Percentiles rank a stretch among this genome's conserved stretches.
Conservation (phyloP, 257 asterid genomes). For the Ligustrum vulgare region DNA sequence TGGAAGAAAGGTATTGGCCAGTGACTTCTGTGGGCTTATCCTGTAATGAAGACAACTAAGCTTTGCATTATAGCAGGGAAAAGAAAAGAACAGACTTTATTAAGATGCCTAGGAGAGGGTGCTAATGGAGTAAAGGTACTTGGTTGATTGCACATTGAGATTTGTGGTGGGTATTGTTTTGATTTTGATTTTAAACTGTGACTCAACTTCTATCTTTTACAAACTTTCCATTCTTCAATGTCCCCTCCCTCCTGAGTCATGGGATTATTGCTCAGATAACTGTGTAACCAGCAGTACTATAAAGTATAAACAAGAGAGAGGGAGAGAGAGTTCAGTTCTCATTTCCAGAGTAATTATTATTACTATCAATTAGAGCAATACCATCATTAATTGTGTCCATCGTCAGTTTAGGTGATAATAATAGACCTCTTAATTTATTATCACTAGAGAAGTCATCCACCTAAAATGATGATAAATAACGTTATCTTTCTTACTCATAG, state of each 20-base stretch:
- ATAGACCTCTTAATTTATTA: too few species aligned
- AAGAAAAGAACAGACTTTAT: slow-evolving; percentile 11
- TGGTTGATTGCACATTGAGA: slow-evolving; percentile 43
- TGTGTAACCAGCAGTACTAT: slow-evolving; percentile 12
- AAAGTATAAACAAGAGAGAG: slow-evolving; percentile 3
- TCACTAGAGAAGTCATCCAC: too few species aligned
- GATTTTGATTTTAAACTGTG: slow-evolving; percentile 17
- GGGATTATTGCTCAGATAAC: slow-evolving; percentile 38
- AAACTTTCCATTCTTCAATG: slow-evolving; percentile 16
- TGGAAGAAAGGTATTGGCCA: slow-evolving; percentile 24
- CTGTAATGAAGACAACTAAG: slow-evolving; percentile 42
- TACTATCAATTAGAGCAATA: too few species aligned
- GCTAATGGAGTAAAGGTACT: slow-evolving; percentile 37
- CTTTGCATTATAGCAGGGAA: slow-evolving; percentile 26
- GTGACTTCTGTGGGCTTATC: slow-evolving; percentile 37
- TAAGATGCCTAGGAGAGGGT: slow-evolving; percentile 34
- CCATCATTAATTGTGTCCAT: too few species aligned
- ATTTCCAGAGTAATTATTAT: too few species aligned
- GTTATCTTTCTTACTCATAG: too few species aligned
- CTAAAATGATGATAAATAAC: too few species aligned
- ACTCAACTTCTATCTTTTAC: slow-evolving; percentile 19
- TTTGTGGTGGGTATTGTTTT: slow-evolving; percentile 31
- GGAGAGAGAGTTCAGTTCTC: background rate
- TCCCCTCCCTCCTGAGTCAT: slow-evolving; percentile 28
- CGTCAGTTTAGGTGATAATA: too few species aligned